These are phyloP conservation scores for Jasminum sambac DNA, from an alignment of 257 asterid species.

Conservation along the genomic window DNA sequence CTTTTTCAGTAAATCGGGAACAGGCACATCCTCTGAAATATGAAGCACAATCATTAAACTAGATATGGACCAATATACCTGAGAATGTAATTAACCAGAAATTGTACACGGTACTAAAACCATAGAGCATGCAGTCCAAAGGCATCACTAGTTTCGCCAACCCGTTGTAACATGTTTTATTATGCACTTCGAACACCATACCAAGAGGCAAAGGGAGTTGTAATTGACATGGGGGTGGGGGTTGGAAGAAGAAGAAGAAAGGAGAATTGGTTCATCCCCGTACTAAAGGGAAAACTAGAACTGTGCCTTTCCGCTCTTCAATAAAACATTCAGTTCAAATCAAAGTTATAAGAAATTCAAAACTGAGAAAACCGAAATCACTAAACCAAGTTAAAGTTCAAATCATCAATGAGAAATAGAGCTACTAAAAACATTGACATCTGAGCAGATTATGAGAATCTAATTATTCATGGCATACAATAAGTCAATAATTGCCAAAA, in stretches of 20 bases:
- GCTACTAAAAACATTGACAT: not conserved
- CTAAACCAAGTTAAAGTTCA: not conserved
- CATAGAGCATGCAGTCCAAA: not conserved
- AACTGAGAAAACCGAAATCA: not conserved
- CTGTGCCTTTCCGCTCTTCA: not conserved
- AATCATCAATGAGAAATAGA: not conserved
- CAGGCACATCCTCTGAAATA: slow-evolving; percentile 70
- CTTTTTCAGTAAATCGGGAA: slow-evolving; percentile 59
- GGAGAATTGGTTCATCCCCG: not conserved
- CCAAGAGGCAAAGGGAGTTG: slow-evolving; percentile 1
- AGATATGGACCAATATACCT: slow-evolving; percentile 7
- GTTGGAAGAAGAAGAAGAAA: not conserved
- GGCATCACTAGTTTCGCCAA: not conserved
- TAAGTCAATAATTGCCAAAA: not conserved
- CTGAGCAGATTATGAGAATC: not conserved
- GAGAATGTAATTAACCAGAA: not conserved
- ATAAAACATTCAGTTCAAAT: not conserved
- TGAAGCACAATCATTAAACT: slow-evolving; percentile 5
- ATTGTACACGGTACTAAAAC: not conserved
- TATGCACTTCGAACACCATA: not conserved
- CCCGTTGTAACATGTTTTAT: not conserved
- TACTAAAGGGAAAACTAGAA: not conserved
- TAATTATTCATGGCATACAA: not conserved
- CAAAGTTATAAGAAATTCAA: not conserved
- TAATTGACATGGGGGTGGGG: not conserved